These are phyloP conservation scores for Chaetomium globosum DNA, from an alignment of 2,329 filamentous ascomycete species.

Conservation along the genomic window DNA sequence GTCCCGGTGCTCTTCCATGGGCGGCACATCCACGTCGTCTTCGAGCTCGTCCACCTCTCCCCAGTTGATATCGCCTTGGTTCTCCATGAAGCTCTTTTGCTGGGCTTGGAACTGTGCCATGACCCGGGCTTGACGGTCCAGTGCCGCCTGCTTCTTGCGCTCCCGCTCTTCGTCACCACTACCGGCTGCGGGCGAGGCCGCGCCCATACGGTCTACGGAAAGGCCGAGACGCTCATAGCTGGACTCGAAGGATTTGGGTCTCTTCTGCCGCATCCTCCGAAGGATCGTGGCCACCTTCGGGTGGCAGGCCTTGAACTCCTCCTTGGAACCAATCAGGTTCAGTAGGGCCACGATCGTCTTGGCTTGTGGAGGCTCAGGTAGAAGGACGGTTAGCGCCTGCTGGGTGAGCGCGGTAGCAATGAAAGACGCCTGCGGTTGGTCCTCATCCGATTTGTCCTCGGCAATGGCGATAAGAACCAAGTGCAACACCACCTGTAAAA, in stretches of 20 bases:
- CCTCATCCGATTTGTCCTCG: constrained; percentile 71
- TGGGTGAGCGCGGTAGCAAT: constrained; percentile 69
- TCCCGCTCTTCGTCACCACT: constrained; percentile 72
- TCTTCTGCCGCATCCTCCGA: constrained; percentile 80
- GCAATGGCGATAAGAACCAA: constrained; percentile 81
- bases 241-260: constrained; percentile 70
- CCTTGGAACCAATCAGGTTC: constrained; percentile 64
- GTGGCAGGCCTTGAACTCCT: constrained; percentile 79
- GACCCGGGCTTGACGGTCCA: constrained; percentile 86
- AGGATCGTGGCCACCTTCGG: constrained; percentile 83
- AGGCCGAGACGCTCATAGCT: constrained; percentile 67
- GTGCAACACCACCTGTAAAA: constrained; percentile 88
- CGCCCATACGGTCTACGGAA: constrained; percentile 76
- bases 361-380: constrained; percentile 57
- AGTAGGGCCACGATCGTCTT: constrained; percentile 68
- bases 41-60: constrained; percentile 80
- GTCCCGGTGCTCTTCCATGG: constrained; percentile 68
- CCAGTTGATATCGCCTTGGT: constrained; percentile 85
- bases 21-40: constrained; percentile 62
- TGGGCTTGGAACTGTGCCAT: constrained; percentile 99
- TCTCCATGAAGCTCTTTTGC: constrained; percentile 91
- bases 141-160: constrained; percentile 84
- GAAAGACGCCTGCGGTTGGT: constrained; percentile 66
- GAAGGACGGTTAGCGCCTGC: constrained; percentile 63
- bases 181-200: constrained; percentile 74